phyloP scores from a whole-genome alignment of 176 grass and related monocot species.

The Avena eriantha region DNA sequence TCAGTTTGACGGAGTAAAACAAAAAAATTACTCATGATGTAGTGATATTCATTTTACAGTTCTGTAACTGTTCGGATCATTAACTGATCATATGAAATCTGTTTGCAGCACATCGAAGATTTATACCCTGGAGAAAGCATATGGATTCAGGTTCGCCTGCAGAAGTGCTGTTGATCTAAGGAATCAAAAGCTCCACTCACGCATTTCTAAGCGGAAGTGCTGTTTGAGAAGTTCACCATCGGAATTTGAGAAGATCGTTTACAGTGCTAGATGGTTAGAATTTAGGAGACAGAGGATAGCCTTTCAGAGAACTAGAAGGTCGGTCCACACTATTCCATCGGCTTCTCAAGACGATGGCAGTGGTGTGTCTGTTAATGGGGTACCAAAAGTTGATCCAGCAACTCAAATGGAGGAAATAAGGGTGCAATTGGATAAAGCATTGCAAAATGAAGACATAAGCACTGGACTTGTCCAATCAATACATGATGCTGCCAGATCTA shows the following conservation, averaged over 20 bases:
- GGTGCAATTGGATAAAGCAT: constrained; percentile 71
- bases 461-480: constrained; percentile 79
- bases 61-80: constrained; percentile 5
- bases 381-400: constrained; percentile 57
- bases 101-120: constrained; percentile 73
- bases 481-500: constrained; percentile 92
- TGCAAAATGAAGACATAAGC: constrained; percentile 78
- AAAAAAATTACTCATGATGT: not conserved
- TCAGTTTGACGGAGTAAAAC: not conserved
- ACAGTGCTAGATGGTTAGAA: constrained; percentile 62
- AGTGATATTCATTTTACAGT: constrained; percentile 10
- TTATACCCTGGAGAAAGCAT: constrained; percentile 56
- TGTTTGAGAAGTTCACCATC: constrained; percentile 37
- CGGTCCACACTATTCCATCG: constrained; percentile 36
- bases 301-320: constrained; percentile 54
- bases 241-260: constrained; percentile 41
- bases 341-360: constrained; percentile 77
- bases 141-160: constrained; percentile 57
- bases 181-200: constrained; percentile 47
- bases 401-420: constrained; percentile 73
- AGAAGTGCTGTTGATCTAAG: constrained; percentile 51
- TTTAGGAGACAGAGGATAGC: constrained; percentile 47
- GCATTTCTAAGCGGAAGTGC: constrained; percentile 58
- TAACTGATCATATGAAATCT: not conserved
- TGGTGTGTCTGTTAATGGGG: constrained; percentile 68